Base-by-base conservation (phyloP, 495 filamentous ascomycete genomes). In the Aspergillus baeticus region DNA sequence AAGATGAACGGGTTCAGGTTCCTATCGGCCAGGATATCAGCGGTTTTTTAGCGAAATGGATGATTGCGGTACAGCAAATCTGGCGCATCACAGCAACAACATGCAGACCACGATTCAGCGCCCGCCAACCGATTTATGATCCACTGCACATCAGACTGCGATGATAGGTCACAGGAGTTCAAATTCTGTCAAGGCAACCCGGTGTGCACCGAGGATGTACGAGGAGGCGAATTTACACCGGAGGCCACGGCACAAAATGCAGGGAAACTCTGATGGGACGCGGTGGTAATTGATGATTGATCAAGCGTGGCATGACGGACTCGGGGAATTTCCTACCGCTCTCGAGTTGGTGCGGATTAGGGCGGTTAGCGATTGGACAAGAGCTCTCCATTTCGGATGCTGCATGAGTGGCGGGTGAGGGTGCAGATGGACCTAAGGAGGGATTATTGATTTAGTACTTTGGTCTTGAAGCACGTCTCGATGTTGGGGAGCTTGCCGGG, bases 341-440 rank as follows among this genome's bases (percentile, higher is more conserved):
- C 55, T 55, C 54, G 48, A 42, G 54, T 43, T 17, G 53, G 56
- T 46, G 49, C 48, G 52, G 22, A 39, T 59, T 57, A 43, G 44
- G 54, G 59, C 63, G 59, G 50, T 49, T 65, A 65, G 55, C 56
- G 57, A 65, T 65, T 65, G 63, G 63, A 60, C 45, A 47, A 47
- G 57, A 46, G 39, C 13, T 44, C 58, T 55, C 50, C 17, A 59
- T 59, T 59, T 55, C 37, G 37, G 26, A 51, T n/a, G 48, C n/a
- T 56, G 58, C 54, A 49, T 48, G 42, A 37, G 43, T 35, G n/a
- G 39, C n/a, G 8, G 51, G 39, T 31, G 11, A 22, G 46, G 15
- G 22, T 52, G 55, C 55, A 58, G 55, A 38, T 53, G 37, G 34
- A 54, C 39, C 11, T 34, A 35, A n/a, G 45, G 21, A 18, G 22